These are phyloP conservation scores for Globisporangium paroecandrum DNA, from an alignment of 352 stramenopile species.

Conservation along the genomic window DNA sequence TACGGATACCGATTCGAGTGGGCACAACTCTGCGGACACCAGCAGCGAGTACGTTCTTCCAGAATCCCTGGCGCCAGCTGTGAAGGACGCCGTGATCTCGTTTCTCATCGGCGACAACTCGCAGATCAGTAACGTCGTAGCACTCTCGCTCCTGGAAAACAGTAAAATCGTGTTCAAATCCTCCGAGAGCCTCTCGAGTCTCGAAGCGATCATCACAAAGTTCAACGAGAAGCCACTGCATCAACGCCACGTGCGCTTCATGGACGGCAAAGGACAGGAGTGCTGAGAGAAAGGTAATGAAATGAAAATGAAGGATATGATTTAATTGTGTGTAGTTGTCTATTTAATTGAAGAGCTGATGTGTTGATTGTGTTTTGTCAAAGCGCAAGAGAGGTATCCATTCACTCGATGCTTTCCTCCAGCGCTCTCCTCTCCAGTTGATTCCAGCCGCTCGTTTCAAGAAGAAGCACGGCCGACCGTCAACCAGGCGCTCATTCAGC, in stretches of 20 bases:
- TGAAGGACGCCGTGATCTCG: neutral
- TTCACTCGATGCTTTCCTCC: neutral
- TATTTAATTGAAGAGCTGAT: neutral
- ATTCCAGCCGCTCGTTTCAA: neutral
- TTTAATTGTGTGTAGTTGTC: neutral
- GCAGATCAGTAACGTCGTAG: neutral
- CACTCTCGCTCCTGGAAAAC: neutral
- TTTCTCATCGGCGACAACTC: conserved; percentile 6
- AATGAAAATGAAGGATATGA: neutral
- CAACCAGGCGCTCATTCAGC: neutral
- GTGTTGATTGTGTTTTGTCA: neutral
- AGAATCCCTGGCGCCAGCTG: neutral
- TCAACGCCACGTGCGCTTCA: conserved; percentile 2
- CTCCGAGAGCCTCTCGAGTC: neutral
- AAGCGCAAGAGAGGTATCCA: neutral
- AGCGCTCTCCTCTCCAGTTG: neutral
- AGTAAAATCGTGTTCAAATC: conserved; percentile 7
- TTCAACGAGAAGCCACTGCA: conserved; percentile 9
- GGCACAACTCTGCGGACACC: neutral
- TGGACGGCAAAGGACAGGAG: neutral
- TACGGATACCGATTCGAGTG: neutral
- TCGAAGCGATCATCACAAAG: conserved; percentile 1
- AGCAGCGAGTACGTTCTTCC: conserved; percentile 3
- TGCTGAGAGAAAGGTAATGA: neutral
- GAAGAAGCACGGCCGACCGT: neutral